These are phyloP conservation scores for Cornus florida DNA, from an alignment of 148 eudicot genomes.

Conservation along the genomic window DNA sequence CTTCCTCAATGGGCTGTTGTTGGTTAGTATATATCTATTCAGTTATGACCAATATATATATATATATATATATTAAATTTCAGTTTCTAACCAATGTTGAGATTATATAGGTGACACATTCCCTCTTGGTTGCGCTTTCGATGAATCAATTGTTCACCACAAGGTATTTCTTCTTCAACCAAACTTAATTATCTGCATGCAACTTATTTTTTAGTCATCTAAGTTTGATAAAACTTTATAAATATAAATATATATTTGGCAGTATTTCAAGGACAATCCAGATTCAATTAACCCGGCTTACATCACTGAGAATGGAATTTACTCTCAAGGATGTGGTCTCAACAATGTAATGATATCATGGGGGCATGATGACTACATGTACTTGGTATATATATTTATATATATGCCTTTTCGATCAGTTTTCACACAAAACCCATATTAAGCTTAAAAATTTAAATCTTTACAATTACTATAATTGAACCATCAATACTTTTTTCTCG, in stretches of 20 bases:
- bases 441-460: too few species aligned
- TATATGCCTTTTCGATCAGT: too few species aligned
- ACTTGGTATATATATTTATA: conserved; percentile 13
- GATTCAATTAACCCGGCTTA: conserved; percentile 31
- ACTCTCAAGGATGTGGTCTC: conserved; percentile 38
- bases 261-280: conserved; percentile 36
- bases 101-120: conserved; percentile 48
- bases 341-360: conserved; percentile 40
- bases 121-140: conserved; percentile 84
- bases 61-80: neutral
- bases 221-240: neutral
- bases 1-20: conserved; percentile 98
- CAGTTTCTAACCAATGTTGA: neutral
- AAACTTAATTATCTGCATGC: neutral
- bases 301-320: conserved; percentile 34
- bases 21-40: conserved; percentile 25
- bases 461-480: too few species aligned
- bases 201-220: neutral
- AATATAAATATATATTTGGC: neutral
- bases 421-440: too few species aligned
- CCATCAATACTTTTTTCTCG: too few species aligned
- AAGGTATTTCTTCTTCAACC: conserved; percentile 38
- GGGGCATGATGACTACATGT: conserved; percentile 40
- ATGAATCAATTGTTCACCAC: conserved; percentile 66
- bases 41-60: too few species aligned